Conservation (phyloP, 257 asterid species). For the Knoxia roxburghii region DNA sequence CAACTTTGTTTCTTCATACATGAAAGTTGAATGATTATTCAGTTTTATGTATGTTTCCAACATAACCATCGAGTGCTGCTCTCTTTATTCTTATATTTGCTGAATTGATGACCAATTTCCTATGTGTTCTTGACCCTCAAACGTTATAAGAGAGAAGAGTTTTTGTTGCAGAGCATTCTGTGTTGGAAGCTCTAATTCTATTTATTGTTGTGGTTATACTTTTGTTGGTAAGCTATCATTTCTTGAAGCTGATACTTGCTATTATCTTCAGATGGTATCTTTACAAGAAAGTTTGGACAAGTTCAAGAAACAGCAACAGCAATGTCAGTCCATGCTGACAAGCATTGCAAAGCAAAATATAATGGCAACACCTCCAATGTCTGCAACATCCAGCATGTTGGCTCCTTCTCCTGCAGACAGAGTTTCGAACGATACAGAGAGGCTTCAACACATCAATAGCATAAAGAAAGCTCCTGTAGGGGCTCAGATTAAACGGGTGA, state of each 20-base stretch:
- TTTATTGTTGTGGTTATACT: background rate
- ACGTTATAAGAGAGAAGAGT: too few relatives aligned
- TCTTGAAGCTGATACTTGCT: background rate
- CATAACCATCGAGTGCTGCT: too few relatives aligned
- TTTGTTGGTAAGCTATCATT: background rate
- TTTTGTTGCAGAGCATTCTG: background rate
- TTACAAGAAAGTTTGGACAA: slow-evolving; percentile 18
- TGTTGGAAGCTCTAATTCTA: too few relatives aligned
- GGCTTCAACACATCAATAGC: slow-evolving; percentile 84
- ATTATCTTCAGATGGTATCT: slow-evolving; percentile 16
- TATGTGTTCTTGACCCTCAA: background rate
- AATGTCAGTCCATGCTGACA: slow-evolving; percentile 17
- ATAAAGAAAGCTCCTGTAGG: slow-evolving; percentile 93
- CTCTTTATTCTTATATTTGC: background rate
- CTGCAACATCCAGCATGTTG: slow-evolving; percentile 24
- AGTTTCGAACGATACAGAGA: slow-evolving; percentile 75
- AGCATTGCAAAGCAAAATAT: slow-evolving; percentile 17
- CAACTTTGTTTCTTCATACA: background rate
- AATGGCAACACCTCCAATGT: slow-evolving; percentile 28
- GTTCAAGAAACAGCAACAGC: slow-evolving; percentile 21
- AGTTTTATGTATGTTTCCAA: too few relatives aligned
- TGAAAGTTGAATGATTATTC: background rate
- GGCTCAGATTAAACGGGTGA: slow-evolving; percentile 86
- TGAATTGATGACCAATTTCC: background rate
- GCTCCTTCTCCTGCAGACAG: slow-evolving; percentile 53